Base-by-base conservation (phyloP, 2,329 filamentous ascomycete genomes). In the Pseudogymnoascus sp. region DNA sequence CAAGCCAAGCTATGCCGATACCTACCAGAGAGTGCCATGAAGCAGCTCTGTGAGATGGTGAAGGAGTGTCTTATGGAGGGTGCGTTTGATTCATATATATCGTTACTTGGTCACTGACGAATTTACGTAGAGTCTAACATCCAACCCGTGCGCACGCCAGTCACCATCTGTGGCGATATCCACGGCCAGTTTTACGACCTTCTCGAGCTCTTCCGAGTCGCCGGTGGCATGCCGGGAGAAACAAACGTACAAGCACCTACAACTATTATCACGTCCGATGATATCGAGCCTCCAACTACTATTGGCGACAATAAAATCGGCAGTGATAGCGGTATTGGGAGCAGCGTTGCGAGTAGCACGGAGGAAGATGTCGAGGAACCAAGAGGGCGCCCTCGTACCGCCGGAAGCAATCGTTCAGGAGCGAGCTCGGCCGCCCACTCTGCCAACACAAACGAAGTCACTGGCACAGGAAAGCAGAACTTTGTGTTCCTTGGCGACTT, bases 11-110 rank as follows among this genome's bases (percentile, higher is more conserved):
- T 94, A 76, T 97, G 94, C 79, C 94, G 96, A 75, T 97, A 97
- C 75, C 83, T 99, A 60, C 94, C 94, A 59, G 94, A 99, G 77
- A 79, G 87, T 65, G 91, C 95, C 72, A 99, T 99, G 94, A 99
- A 99, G 82, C 90, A 96, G 75, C 83, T 99, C 58, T 99, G 94
- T 75, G 94, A 99, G 79, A 96, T 96, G 73, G 94, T 97, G 64
- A 99, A 99, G 80, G 94, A 97, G 77, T 95, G 91, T 67, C 82
- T 99, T 71, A 99, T 99, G 94, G 94, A 99, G 82, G 91, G 91
- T 94, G 74, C 69, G 78, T 71, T 67, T 58, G n/a, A 13, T 52
- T n/a, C 40, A 29, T 4, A 9, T 15, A 29, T 45, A 55, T 27
- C 2, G 27, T 58, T 5, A n/a, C 15, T 15, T 58, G n/a, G 25